These are phyloP conservation scores for Lasiosphaeris hirsuta DNA, from an alignment of 495 filamentous ascomycete genomes.

Conservation along the genomic window DNA sequence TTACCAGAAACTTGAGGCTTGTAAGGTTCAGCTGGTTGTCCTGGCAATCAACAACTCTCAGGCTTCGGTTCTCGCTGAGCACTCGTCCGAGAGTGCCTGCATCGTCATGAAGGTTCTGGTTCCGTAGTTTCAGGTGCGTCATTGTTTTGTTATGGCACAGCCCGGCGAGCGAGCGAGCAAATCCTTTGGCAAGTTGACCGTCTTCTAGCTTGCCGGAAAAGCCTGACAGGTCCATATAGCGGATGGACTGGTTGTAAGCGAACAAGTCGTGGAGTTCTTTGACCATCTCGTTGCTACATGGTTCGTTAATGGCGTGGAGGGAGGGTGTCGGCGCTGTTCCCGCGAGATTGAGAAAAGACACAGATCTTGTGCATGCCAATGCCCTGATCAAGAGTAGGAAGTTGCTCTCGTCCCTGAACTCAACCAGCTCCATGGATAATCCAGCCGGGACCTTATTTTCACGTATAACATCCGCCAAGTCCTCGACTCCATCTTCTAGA, in stretches of 20 bases:
- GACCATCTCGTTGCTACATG: constrained; percentile 63
- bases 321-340: constrained; percentile 82
- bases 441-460: constrained; percentile 62
- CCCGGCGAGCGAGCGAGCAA: constrained; percentile 73
- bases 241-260: constrained; percentile 70
- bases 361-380: constrained; percentile 66
- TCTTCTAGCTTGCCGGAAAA: constrained; percentile 87
- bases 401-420: constrained; percentile 70
- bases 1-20: constrained; percentile 30
- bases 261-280: constrained; percentile 72
- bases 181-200: constrained; percentile 75
- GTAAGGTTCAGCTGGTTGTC: constrained; percentile 43
- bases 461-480: constrained; percentile 66
- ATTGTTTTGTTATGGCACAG: constrained; percentile 73
- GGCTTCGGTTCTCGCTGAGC: constrained; percentile 28
- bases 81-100: constrained; percentile 49
- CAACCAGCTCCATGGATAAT: constrained; percentile 79
- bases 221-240: constrained; percentile 81
- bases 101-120: constrained; percentile 45
- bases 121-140: constrained; percentile 72
- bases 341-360: constrained; percentile 80
- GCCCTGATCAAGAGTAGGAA: constrained; percentile 74
- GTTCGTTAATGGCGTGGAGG: constrained; percentile 50
- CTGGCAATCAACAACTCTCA: constrained; percentile 36
- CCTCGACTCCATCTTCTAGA: constrained; percentile 66